Evolutionary conservation across 176 grass and related monocot species (phyloP), one percentile per base, ranked within the genome.

Genomic region (Oryza punctata): DNA sequence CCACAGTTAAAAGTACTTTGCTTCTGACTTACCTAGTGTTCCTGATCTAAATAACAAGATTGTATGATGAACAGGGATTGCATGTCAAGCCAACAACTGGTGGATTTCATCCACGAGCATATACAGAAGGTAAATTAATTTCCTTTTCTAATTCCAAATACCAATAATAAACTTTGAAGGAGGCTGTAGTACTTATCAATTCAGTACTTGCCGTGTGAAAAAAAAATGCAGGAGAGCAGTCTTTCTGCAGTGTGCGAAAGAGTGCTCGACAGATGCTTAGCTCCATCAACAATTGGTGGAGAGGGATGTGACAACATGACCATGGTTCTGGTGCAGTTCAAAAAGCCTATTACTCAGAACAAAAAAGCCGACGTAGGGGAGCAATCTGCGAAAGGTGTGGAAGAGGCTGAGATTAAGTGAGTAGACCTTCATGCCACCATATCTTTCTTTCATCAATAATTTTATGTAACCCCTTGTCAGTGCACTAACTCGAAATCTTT

Each of bases 291-390:
- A 26, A 69, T 90, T 35, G 77, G 73, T 25, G 92, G 85, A 77
- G 91, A 93, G 12, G 95, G 96, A 37, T 98, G 91, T 10, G 96
- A 98, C 47, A 98, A 98, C 76, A 98, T 98, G 96, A 98, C 96
- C n/a, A 93, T 98, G 92, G 91, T 98, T 80, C 70, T 98, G 87
- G 96, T 98, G 73, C 93, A 98, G 85, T 87, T 98, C 63, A 95
- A 93, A 85, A 90, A 91, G 69, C 91, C 82, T 41, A 37, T 75
- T 0, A 6, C 50, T 41, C 73, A 77, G 26, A 86, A 41, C 61
- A 89, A 71, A 49, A 74, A 63, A 35, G 32, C 41, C 2, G 78
- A 84, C 37, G 44, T 52, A 18, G 63, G 26, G 4, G 82, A 82
- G 46, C 90, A 85, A 79, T 85, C 74, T 69, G 19, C 49, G 2